Percentiles rank a stretch among this genome's conserved stretches.
Conservation (phyloP, 1,139 yeast genomes). For the Suhomyces kunorum region DNA sequence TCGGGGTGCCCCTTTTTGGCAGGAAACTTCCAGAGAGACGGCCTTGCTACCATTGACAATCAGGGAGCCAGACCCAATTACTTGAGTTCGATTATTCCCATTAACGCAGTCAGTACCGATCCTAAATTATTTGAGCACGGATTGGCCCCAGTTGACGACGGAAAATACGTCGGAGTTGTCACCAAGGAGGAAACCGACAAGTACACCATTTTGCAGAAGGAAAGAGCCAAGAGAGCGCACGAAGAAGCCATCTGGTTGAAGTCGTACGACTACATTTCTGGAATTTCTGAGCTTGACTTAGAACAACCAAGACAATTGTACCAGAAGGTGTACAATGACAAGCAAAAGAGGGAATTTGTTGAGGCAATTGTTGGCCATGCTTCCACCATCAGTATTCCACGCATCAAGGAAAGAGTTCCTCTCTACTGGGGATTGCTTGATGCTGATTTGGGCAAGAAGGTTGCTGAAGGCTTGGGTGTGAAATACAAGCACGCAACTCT, state of each 20-base stretch:
- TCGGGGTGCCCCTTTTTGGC: slow-evolving; percentile 36
- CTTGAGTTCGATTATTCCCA: slow-evolving; percentile 25
- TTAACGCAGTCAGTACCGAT: slow-evolving; percentile 23
- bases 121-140: slow-evolving; percentile 20
- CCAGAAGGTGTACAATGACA: slow-evolving; percentile 35
- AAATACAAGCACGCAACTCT: slow-evolving; percentile 29
- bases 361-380: slow-evolving; percentile 43
- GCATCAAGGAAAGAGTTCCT: slow-evolving; percentile 38
- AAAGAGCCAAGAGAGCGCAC: slow-evolving; percentile 30
- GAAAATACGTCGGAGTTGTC: slow-evolving; percentile 32
- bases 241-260: slow-evolving; percentile 40
- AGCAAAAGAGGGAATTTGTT: slow-evolving; percentile 32
- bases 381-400: slow-evolving; percentile 26
- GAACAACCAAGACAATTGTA: slow-evolving; percentile 48
- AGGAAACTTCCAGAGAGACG: slow-evolving; percentile 46
- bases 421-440: slow-evolving; percentile 41
- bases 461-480: slow-evolving; percentile 39
- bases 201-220: slow-evolving; percentile 27
- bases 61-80: slow-evolving; percentile 36
- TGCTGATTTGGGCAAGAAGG: slow-evolving; percentile 31
- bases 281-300: slow-evolving; percentile 41
- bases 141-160: slow-evolving; percentile 21
- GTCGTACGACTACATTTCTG: slow-evolving; percentile 40
- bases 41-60: slow-evolving; percentile 24
- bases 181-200: slow-evolving; percentile 24